phyloP scores from a whole-genome alignment of 2,329 filamentous ascomycete species.

The Aureobasidium zeae region DNA sequence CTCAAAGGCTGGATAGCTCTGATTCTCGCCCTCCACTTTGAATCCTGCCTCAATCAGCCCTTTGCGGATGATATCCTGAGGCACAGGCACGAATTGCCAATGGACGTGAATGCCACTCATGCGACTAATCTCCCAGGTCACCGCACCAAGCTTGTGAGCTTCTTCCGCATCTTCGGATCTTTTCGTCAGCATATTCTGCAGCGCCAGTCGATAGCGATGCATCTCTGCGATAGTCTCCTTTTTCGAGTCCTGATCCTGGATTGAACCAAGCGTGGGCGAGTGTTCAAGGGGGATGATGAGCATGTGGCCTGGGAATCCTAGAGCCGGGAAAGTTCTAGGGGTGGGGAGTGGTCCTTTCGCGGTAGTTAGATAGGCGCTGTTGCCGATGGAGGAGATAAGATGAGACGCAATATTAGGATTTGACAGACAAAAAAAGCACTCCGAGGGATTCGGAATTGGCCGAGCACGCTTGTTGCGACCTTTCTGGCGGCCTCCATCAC shows the following conservation, averaged over 20 bases:
- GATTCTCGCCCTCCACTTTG: conserved; percentile 75
- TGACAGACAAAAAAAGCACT: conserved; percentile 93
- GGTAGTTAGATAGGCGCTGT: conserved; percentile 79
- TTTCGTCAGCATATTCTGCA: conserved; percentile 64
- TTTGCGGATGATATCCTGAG: conserved; percentile 55
- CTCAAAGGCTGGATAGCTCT: conserved; percentile 47
- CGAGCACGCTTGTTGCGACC: conserved; percentile 34
- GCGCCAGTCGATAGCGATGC: conserved; percentile 63
- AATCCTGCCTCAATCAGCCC: conserved; percentile 83
- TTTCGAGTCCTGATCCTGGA: conserved; percentile 48
- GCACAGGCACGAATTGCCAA: conserved; percentile 84
- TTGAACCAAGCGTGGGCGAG: conserved; percentile 61
- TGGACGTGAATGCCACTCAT: conserved; percentile 75
- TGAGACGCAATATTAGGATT: conserved; percentile 77
- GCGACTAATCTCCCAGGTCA: conserved; percentile 89
- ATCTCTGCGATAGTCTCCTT: conserved; percentile 66
- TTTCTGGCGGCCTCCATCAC: conserved; percentile 35
- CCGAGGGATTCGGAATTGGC: conserved; percentile 47
- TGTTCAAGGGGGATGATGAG: conserved; percentile 87
- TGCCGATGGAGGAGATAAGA: conserved; percentile 81
- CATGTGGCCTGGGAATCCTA: conserved; percentile 74
- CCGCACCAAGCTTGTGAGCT: conserved; percentile 55
- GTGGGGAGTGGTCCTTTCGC: conserved; percentile 83
- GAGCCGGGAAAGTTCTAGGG: conserved; percentile 57
- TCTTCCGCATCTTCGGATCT: conserved; percentile 10